Evolutionary conservation across 2,329 filamentous ascomycete genomes (phyloP).

Genomic region (Bipolaris victoriae): DNA sequence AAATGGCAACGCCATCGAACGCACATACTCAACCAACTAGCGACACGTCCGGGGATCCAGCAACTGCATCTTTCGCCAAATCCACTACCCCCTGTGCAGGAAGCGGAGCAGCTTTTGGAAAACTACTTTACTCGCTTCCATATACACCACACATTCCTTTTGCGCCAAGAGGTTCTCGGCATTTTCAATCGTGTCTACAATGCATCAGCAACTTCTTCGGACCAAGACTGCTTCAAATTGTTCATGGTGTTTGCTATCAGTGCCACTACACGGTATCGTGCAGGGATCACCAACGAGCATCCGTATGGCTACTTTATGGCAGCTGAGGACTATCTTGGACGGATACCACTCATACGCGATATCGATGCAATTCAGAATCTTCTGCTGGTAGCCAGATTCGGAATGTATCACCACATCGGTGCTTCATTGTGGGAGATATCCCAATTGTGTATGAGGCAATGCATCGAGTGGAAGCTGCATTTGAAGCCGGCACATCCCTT

Average conservation of each 20-base stretch:
- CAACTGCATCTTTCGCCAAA: constrained; percentile 9
- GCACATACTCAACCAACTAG: constrained; percentile 20
- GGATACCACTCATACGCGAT: constrained; percentile 41
- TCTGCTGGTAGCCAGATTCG: constrained; percentile 51
- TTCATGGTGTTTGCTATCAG: constrained; percentile 2
- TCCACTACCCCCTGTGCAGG: not conserved
- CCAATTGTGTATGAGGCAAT: constrained; percentile 51
- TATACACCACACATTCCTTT: not conserved
- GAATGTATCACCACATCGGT: constrained; percentile 54
- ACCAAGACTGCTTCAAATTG: not conserved
- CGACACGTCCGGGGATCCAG: constrained; percentile 15
- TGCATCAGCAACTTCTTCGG: not conserved
- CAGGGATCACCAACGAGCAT: constrained; percentile 36
- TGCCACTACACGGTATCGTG: constrained; percentile 31
- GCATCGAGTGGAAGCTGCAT: constrained; percentile 50
- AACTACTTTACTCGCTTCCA: not conserved
- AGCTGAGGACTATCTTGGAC: constrained; percentile 43
- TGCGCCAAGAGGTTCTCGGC: not conserved
- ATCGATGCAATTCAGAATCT: constrained; percentile 51
- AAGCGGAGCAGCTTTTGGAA: not conserved
- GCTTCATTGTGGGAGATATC: constrained; percentile 52
- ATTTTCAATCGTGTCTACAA: not conserved
- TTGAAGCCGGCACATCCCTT: constrained; percentile 15
- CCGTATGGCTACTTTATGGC: constrained; percentile 52
- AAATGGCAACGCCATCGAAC: constrained; percentile 23